Base-by-base conservation (phyloP, 2,329 filamentous ascomycete species). In the Penicillium sp. region DNA sequence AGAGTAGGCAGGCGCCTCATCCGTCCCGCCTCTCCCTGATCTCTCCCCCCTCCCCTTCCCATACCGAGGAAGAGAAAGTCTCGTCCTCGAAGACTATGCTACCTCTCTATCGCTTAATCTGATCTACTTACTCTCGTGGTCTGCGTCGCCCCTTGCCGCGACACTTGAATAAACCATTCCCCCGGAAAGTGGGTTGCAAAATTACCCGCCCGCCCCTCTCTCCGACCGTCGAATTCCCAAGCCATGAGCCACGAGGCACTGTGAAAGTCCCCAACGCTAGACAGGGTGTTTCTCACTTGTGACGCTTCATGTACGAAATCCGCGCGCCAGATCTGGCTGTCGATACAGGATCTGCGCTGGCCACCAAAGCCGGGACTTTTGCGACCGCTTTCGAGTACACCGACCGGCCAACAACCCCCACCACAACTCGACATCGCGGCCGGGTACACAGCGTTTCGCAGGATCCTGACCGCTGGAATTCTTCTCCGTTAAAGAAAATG, bases 331-430 rank as follows among this genome's bases (percentile, higher is more conserved):
- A 72, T 59, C 61, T 70, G 61, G 62, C 27, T 28, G 27, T 67
- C 59, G 63, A 70, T 51, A 61, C 64, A 36, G 60, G 62, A 58
- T 65, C 68, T 55, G 57, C 61, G 45, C 59, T 71, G 58, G 63
- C 64, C 58, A 63, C 65, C 52, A 73, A 74, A 58, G 62, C 64
- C 33, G 65, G 64, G 46, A 62, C 69, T 25, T 68, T 74, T 61
- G 65, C 70, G 55, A 70, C 73, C 54, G 66, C 74, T 55, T 71
- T 76, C 56, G 73, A 76, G 52, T 76, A 73, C 63, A 69, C 69
- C 54, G 71, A 72, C 53, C 69, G 67, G 56, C 56, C 62, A 44
- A 62, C 65, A 42, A 68, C 64, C 53, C 61, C 65, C 44, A 65
- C 65, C 51, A 61, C 62, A 48, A 53, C 57, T 47, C 63, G 63